phyloP scores from a whole-genome alignment of 2,329 filamentous ascomycete genomes.

The Whalleya microplaca region DNA sequence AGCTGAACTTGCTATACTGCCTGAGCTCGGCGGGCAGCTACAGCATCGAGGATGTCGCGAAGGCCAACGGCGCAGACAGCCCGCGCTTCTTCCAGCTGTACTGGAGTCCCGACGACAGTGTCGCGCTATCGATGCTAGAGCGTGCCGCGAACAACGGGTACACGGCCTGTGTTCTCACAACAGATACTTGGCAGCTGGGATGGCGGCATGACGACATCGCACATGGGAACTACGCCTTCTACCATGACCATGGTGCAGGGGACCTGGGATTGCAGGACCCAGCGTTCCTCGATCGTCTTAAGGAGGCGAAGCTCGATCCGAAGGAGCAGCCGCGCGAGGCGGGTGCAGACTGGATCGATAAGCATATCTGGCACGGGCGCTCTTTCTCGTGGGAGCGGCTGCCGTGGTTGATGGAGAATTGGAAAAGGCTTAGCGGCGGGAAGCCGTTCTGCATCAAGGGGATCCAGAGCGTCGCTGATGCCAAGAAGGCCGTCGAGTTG shows the following conservation, averaged over 20 bases:
- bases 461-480: slow-evolving; percentile 64
- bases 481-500: slow-evolving; percentile 57
- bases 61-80: slow-evolving; percentile 53
- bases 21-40: slow-evolving; percentile 60
- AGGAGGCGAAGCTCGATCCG: slow-evolving; percentile 56
- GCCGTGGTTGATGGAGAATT: slow-evolving; percentile 62
- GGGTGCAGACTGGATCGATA: slow-evolving; percentile 65
- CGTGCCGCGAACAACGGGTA: slow-evolving; percentile 59
- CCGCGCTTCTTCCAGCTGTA: slow-evolving; percentile 66
- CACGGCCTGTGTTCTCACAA: slow-evolving; percentile 61
- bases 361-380: slow-evolving; percentile 64
- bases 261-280: slow-evolving; percentile 63
- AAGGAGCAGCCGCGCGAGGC: slow-evolving; percentile 55
- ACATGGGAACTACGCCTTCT: slow-evolving; percentile 65
- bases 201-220: slow-evolving; percentile 63
- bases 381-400: slow-evolving; percentile 67
- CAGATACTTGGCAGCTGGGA: slow-evolving; percentile 66
- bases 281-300: slow-evolving; percentile 58
- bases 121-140: slow-evolving; percentile 59
- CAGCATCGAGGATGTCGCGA: slow-evolving; percentile 60
- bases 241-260: slow-evolving; percentile 58
- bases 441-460: slow-evolving; percentile 65
- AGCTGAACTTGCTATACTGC: slow-evolving; percentile 62
- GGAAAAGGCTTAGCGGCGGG: slow-evolving; percentile 60
- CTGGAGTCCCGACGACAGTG: slow-evolving; percentile 64